Evolutionary conservation across 257 asterid species (phyloP).

Genomic region (Solanum corneliomulleri): DNA sequence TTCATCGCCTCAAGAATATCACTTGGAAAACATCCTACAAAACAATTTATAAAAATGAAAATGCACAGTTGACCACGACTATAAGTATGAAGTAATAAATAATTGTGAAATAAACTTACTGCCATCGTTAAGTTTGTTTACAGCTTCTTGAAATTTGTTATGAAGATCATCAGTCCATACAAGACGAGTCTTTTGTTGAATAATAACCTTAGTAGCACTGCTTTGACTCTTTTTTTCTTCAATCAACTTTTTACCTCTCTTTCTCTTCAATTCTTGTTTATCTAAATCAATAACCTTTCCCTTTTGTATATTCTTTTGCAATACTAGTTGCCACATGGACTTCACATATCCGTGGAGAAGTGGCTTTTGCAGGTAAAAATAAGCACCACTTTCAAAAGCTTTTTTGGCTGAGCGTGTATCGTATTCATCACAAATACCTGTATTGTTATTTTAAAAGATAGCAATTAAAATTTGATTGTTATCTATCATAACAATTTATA

Average conservation of each 20-base stretch:
- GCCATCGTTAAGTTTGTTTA: constrained; percentile 13
- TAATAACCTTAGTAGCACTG: background rate
- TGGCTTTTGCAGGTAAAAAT: background rate
- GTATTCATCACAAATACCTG: background rate
- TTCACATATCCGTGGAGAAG: background rate
- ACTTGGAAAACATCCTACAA: background rate
- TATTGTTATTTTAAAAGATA: background rate
- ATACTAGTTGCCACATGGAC: background rate
- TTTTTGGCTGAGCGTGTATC: background rate
- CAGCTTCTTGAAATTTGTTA: constrained; percentile 2
- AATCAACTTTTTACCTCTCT: background rate
- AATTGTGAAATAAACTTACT: constrained; percentile 1
- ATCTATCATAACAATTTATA: background rate
- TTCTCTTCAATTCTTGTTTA: background rate
- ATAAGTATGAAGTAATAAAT: background rate
- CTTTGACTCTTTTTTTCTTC: background rate
- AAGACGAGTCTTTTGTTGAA: background rate
- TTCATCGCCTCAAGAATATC: background rate
- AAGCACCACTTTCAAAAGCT: background rate
- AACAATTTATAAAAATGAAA: background rate
- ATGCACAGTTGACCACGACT: too few species aligned
- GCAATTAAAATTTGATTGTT: background rate
- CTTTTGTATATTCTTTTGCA: background rate
- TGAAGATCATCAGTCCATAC: constrained; percentile 14
- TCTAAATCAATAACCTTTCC: background rate